phyloP scores from a whole-genome alignment of 208 protist species.

The Tritrichomonas foetus region DNA sequence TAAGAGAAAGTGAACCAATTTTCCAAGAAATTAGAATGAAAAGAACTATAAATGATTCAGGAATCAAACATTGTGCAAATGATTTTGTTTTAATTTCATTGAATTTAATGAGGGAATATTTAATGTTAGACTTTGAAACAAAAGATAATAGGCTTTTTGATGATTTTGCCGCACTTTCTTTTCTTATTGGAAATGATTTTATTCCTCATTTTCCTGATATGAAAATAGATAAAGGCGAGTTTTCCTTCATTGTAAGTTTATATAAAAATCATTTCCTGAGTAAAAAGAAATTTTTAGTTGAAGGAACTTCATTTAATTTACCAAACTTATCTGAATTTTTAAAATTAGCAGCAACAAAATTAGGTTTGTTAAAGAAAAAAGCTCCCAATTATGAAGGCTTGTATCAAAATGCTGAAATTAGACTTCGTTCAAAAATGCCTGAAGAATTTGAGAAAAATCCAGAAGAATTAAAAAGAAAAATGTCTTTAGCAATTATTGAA shows the following conservation, averaged over 20 bases:
- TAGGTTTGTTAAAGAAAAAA: neutral
- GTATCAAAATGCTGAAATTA: neutral
- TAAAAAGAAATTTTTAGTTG: neutral
- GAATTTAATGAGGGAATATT: neutral
- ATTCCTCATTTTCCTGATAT: conserved; percentile 39
- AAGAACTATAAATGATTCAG: neutral
- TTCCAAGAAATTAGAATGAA: neutral
- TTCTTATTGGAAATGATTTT: conserved; percentile 24
- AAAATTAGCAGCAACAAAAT: no score
- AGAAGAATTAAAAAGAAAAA: neutral
- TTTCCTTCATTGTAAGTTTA: neutral
- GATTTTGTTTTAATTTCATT: neutral
- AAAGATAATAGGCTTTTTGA: neutral
- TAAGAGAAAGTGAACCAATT: neutral
- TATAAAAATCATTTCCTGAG: neutral
- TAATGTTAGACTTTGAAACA: neutral
- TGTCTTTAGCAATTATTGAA: neutral
- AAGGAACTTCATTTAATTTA: neutral
- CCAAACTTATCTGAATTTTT: neutral
- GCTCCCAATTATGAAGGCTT: no score
- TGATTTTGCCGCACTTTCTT: conserved; percentile 21
- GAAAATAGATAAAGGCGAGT: neutral
- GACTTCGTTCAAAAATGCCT: neutral
- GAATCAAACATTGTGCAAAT: neutral
- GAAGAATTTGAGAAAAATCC: neutral